Evolutionary conservation across 257 asterid genomes (phyloP).

Genomic region (Rehmannia glutinosa): DNA sequence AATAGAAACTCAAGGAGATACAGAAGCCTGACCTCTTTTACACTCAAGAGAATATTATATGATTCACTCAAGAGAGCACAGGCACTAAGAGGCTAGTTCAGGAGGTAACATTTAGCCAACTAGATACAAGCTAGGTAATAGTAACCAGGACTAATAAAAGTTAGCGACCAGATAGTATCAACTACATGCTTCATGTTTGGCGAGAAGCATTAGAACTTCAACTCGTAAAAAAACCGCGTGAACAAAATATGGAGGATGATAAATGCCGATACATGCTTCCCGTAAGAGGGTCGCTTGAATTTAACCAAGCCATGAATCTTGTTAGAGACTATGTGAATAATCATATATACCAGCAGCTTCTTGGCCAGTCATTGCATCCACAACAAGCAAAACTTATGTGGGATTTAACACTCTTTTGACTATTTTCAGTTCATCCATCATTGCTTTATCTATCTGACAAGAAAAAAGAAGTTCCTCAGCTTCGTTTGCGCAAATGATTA

Average conservation of each 20-base stretch:
- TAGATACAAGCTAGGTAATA: too few relatives aligned
- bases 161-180: not conserved
- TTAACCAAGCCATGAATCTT: constrained; percentile 11
- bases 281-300: constrained; percentile 4
- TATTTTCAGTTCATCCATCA: constrained; percentile 97
- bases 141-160: not conserved
- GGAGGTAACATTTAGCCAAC: not conserved
- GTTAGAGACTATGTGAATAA: constrained; percentile 10
- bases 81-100: not conserved
- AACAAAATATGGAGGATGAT: not conserved
- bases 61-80: constrained; percentile 2
- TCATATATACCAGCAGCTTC: constrained; percentile 86
- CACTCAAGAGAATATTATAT: constrained; percentile 46
- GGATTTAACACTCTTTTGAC: constrained; percentile 81
- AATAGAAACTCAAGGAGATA: not conserved
- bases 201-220: not conserved
- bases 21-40: constrained; percentile 69
- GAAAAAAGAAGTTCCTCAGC: not conserved
- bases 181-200: not conserved
- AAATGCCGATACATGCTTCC: constrained; percentile 10
- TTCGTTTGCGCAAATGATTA: not conserved
- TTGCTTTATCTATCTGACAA: constrained; percentile 80
- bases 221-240: not conserved
- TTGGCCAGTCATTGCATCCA: constrained; percentile 99
- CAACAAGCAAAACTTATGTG: constrained; percentile 92